Evolutionary conservation across 768 basidiomycete species (phyloP).

Genomic region (Asterophora parasitica): DNA sequence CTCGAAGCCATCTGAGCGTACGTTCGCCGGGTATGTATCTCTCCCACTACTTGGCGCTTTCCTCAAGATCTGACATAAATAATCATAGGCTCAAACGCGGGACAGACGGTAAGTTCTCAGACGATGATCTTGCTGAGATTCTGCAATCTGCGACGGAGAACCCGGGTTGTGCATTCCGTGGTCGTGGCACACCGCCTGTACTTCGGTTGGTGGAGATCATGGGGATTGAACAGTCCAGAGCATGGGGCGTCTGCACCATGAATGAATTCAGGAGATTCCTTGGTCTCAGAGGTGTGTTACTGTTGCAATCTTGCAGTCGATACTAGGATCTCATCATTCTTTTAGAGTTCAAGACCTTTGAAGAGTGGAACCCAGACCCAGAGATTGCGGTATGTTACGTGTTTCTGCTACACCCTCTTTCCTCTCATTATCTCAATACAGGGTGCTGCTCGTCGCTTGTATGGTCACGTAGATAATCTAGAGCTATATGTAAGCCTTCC

Average conservation of each 20-base stretch:
- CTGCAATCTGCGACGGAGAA: constrained; percentile 41
- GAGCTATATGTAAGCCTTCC: constrained; percentile 24
- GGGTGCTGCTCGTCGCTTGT: constrained; percentile 23
- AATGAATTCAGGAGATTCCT: constrained; percentile 50
- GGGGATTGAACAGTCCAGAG: constrained; percentile 46
- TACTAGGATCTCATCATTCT: too few species aligned
- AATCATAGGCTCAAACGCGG: constrained; percentile 30
- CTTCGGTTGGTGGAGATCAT: constrained; percentile 50
- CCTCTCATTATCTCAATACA: not conserved
- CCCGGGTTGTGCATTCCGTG: constrained; percentile 41
- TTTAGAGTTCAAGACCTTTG: constrained; percentile 42
- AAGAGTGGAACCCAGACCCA: constrained; percentile 46
- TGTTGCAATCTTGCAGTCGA: not conserved
- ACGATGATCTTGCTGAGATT: constrained; percentile 45
- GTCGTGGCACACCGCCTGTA: constrained; percentile 40
- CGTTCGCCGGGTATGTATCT: constrained; percentile 33
- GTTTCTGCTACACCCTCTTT: not conserved
- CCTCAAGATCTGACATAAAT: too few species aligned
- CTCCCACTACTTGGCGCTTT: too few species aligned
- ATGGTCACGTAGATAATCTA: constrained; percentile 27
- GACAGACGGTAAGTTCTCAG: constrained; percentile 42
- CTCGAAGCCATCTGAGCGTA: constrained; percentile 31
- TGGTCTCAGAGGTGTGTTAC: constrained; percentile 34
- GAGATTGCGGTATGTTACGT: constrained; percentile 32
- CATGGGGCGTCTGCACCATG: constrained; percentile 50